Percentiles rank a stretch among this genome's conserved stretches.
Conservation (phyloP, 164 flowering plant species). For the grape (Vitis vinifera) region DNA sequence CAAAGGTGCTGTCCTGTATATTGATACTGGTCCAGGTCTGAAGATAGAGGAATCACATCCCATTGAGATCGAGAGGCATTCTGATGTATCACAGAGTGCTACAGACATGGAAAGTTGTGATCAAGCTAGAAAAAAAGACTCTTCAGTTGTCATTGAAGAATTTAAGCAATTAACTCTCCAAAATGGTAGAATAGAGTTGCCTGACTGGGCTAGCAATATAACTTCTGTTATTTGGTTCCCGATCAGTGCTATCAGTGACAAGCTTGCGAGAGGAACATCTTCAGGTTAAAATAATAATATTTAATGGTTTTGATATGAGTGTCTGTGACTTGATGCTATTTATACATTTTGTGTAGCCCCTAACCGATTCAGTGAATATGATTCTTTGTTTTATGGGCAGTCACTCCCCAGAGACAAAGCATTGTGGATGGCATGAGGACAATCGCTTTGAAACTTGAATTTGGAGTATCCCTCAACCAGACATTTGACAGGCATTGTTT, state of each 20-base stretch:
- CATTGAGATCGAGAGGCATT: constrained; percentile 76
- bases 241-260: constrained; percentile 64
- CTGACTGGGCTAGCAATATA: constrained; percentile 82
- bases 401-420: constrained; percentile 54
- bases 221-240: constrained; percentile 91
- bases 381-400: constrained; percentile 33
- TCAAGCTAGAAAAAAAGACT: constrained; percentile 13
- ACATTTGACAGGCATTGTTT: constrained; percentile 72
- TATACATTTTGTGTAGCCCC: constrained; percentile 9
- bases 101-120: constrained; percentile 13
- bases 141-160: constrained; percentile 32
- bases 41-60: constrained; percentile 60
- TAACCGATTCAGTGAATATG: constrained; percentile 6
- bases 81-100: constrained; percentile 17
- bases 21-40: constrained; percentile 96
- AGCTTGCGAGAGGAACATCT: constrained; percentile 70
- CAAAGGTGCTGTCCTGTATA: constrained; percentile 79
- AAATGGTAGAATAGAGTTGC: constrained; percentile 70
- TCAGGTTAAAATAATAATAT: constrained; percentile 45
- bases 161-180: constrained; percentile 45
- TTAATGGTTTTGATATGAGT: neutral
- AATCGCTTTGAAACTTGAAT: constrained; percentile 88
- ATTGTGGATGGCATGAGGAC: constrained; percentile 95
- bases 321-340: neutral
- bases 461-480: constrained; percentile 88